Base-by-base conservation (phyloP, 148 eudicot genomes). In the Suaeda aralocaspica region DNA sequence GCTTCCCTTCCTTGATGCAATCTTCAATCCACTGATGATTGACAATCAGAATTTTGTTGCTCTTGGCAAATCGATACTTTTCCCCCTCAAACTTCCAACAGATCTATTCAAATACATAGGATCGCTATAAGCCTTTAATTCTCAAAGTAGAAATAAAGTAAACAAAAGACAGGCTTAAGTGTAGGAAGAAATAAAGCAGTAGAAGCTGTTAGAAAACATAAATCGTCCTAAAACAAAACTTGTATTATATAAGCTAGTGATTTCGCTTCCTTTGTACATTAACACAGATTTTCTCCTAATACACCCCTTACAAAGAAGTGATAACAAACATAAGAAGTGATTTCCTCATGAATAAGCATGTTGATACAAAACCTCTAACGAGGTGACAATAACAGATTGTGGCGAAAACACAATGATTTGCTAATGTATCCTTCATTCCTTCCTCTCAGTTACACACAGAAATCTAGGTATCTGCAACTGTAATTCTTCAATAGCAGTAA, bases 1-100 rank as follows among this genome's bases (percentile, higher is more conserved):
- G 91, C 68, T 85, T 86, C 66, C 90, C 82, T 74, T 72, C 63
- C 74, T 81, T 91, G 29, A 89, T 42, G 68, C 97, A 91, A 48
- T 91, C 96, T 69, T 94, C 97, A 24, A 94, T 56, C 99, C 99
- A 94, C 53, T 69, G 78, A 86, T 94, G 99, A 70, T 94, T 94
- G 49, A 94, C 83, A 33, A 89, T 76, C 12, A 64, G 16, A 8
- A 74, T 91, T 66, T 85, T 82, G 16, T 83, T 74, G 77, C 80
- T 80, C 78, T 82, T 87, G 22, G 93, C 96, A 75, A 87, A 58
- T 64, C 86, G 84, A 74, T 89, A 89, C 34, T 91, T 94, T 61
- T 66, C 76, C 26, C 99, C 99, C 70, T 89, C 76, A 80, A 85
- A 87, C 77, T 85, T 85, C 96, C 89, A 86, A 70, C 99, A 94